Conservation (phyloP, 805 yeast genomes). For the Blastobotrys peoriensis region DNA sequence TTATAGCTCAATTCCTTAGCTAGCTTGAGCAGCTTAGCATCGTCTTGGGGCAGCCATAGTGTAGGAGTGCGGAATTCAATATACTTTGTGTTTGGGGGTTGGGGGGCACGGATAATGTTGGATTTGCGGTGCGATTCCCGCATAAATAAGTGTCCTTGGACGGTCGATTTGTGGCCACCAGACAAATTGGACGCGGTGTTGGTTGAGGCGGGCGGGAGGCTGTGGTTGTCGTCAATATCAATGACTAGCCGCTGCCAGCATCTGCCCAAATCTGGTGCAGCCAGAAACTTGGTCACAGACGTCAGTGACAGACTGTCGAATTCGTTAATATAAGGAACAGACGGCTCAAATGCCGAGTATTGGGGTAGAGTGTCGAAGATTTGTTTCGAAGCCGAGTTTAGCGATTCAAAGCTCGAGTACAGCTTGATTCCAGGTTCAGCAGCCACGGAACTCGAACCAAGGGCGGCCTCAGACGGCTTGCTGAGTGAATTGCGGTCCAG, state of each 20-base stretch:
- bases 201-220: not conserved
- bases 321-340: slow-evolving; percentile 21
- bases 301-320: slow-evolving; percentile 24
- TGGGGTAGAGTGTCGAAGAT: slow-evolving; percentile 21
- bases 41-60: slow-evolving; percentile 95
- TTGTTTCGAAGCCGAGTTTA: slow-evolving; percentile 22
- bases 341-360: slow-evolving; percentile 14
- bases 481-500: slow-evolving; percentile 3
- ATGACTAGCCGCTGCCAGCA: slow-evolving; percentile 30
- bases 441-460: too few relatives aligned
- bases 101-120: slow-evolving; percentile 66
- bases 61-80: slow-evolving; percentile 84
- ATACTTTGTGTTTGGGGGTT: slow-evolving; percentile 79
- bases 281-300: slow-evolving; percentile 28
- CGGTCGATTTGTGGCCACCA: too few relatives aligned
- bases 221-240: slow-evolving; percentile 17
- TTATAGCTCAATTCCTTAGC: slow-evolving; percentile 85
- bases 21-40: slow-evolving; percentile 66
- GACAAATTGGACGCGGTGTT: too few relatives aligned
- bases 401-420: slow-evolving; percentile 12
- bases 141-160: slow-evolving; percentile 13
- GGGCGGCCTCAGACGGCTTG: too few relatives aligned
- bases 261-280: slow-evolving; percentile 23
- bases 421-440: slow-evolving; percentile 16
- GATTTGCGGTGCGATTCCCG: slow-evolving; percentile 21